phyloP scores from a whole-genome alignment of 2,329 filamentous ascomycete species.

The Tympanopsis confertula region DNA sequence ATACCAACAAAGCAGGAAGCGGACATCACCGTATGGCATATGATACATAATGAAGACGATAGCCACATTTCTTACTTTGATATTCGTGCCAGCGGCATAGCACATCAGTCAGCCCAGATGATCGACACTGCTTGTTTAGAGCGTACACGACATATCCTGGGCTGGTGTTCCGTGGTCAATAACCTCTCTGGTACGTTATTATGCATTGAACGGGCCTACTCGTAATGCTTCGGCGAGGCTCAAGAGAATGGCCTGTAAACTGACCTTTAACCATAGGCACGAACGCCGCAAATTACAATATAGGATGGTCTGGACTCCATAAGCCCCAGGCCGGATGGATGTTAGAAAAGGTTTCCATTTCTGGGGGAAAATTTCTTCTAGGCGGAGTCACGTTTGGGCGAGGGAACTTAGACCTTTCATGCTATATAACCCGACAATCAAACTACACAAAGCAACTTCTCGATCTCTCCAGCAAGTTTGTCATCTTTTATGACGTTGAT shows the following conservation, averaged over 20 bases:
- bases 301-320: constrained; percentile 8
- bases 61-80: constrained; percentile 14
- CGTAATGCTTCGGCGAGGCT: too few species aligned
- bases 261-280: constrained; percentile 7
- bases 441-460: constrained; percentile 13
- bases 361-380: constrained; percentile 12
- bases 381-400: constrained; percentile 10
- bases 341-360: constrained; percentile 12
- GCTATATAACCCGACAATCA: constrained; percentile 8
- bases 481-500: constrained; percentile 11
- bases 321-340: constrained; percentile 3
- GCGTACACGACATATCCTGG: constrained; percentile 16
- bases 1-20: constrained; percentile 8
- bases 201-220: too few species aligned
- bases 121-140: constrained; percentile 4
- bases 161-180: constrained; percentile 16
- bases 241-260: too few species aligned
- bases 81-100: background rate
- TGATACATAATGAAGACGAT: constrained; percentile 9
- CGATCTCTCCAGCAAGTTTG: constrained; percentile 14
- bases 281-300: constrained; percentile 7
- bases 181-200: constrained; percentile 8
- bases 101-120: too few species aligned
- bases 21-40: constrained; percentile 17
- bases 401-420: constrained; percentile 13